Conservation (phyloP, 331 rosid genomes). For the Rhamnella rubrinervis region DNA sequence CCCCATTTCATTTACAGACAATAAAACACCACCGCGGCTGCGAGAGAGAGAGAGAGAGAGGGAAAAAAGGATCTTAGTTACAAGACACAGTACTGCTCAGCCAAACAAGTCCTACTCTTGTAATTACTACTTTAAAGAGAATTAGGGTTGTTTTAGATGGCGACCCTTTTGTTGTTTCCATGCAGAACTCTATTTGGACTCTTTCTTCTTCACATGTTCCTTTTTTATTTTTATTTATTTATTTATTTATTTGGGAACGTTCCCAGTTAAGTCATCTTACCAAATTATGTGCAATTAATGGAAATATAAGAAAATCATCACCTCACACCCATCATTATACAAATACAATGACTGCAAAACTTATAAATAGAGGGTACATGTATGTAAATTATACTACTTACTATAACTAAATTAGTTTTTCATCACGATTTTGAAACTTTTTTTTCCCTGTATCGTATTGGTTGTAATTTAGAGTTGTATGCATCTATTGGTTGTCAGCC, state of each 20-base stretch:
- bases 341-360: no score
- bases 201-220: conserved; percentile 22
- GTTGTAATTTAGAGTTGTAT: no score
- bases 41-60: conserved; percentile 8
- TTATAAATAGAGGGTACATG: no score
- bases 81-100: conserved; percentile 11
- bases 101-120: conserved; percentile 15
- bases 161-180: conserved; percentile 32
- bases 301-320: no score
- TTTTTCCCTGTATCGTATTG: no score
- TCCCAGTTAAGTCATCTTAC: background rate
- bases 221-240: no score
- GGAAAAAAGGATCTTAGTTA: background rate
- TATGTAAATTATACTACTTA: no score
- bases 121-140: conserved; percentile 22
- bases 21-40: conserved; percentile 23
- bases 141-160: conserved; percentile 32
- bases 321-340: no score
- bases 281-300: no score
- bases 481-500: no score
- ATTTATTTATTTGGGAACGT: background rate
- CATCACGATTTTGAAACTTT: no score
- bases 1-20: conserved; percentile 16
- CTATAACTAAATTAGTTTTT: no score
- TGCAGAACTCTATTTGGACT: conserved; percentile 5